Base-by-base conservation (phyloP, 2,329 filamentous ascomycete genomes). In the Venturia carpophila region DNA sequence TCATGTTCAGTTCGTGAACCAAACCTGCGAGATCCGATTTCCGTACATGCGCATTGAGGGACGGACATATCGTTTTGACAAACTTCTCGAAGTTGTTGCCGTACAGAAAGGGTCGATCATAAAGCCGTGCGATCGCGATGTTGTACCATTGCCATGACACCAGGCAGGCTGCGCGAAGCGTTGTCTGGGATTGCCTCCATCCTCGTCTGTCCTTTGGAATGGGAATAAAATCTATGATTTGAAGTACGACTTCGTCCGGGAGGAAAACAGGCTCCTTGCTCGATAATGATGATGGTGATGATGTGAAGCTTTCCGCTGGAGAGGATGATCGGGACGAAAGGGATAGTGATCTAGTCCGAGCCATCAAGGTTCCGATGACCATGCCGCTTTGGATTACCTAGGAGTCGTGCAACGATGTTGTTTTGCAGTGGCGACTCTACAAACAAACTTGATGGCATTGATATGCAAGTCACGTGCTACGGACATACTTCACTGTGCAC, bases 31-130 rank as follows among this genome's bases (percentile, higher is more conserved):
- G 69, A 17, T 79, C 78, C 62, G 77, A 79, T 65, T 78, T 79
- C 41, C 79, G 79, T 37, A 80, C 76, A 65, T 79, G 79, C 0
- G 78, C 74, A 64, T 79, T 79, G 45, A 80, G 76, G 0, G 78
- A 79, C 0, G 84, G 83, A 66, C 81, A 83, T 52, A 87, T 77
- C 0, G 83, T 82, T 34, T 75, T 73, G 3, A 80, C 77, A 70
- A 87, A 87, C 2, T 76, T 74, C 27, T 78, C 75, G 69, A 84
- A 87, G 66, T 81, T 80, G 34, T 73, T 73, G 17, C 82, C 82
- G n/a, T 73, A 72, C 6, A 87, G 74, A 58, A 76, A 73, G 2
- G 85, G 85, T 2, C 71, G 71, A 30, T 75, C 73, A 70, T 87
- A 87, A 15, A 87, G 79, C 15, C 75, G 73, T 0, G 75, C 72